Evolutionary conservation across 176 grass and related monocot genomes (phyloP), one percentile per base, ranked within the genome.

Genomic region (Carex cristatella): DNA sequence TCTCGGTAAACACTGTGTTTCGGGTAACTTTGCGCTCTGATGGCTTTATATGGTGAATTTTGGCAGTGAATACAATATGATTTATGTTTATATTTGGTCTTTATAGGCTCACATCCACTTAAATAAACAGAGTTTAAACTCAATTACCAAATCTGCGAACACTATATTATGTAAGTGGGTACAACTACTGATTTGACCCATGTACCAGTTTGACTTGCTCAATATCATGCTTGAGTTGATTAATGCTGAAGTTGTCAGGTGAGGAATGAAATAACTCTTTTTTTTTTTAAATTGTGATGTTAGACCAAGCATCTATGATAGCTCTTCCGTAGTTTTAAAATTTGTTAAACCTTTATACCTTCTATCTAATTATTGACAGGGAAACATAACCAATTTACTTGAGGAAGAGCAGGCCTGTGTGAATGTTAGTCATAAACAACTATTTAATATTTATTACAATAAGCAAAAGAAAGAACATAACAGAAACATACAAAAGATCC

Each of bases 1-100:
- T 77, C 73, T 77, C 56, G 19, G 49, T 77, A 56, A 28, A 77
- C 11, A 33, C 48, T 78, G 13, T 77, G 27, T 78, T 78, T 78
- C 28, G 11, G 1, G 51, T 6, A 78, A 78, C 28, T 33, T 78
- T 13, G 46, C 2, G 14, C 74, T 78, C 51, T 57, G 27, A 56
- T 78, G 27, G 51, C 72, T 55, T 78, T 78, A 15, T 78, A 57
- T 78, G 74, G 42, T 56, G 51, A 57, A 78, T 57, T 32, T 78
- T 57, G 27, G 46, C 48, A 33, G 6, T 55, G 23, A 5, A 78
- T 7, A 78, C 0, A 9, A 9, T 56, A 11, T 49, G 3, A 12
- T 12, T 33, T 74, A 28, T 46, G 40, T 74, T 27, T 56, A 7
- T 56, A 56, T 31, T 57, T 57, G 23, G 11, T 53, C 5, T 5